These are phyloP conservation scores for Debaryomyces prosopidis DNA, from an alignment of 805 yeast species.

Conservation along the genomic window DNA sequence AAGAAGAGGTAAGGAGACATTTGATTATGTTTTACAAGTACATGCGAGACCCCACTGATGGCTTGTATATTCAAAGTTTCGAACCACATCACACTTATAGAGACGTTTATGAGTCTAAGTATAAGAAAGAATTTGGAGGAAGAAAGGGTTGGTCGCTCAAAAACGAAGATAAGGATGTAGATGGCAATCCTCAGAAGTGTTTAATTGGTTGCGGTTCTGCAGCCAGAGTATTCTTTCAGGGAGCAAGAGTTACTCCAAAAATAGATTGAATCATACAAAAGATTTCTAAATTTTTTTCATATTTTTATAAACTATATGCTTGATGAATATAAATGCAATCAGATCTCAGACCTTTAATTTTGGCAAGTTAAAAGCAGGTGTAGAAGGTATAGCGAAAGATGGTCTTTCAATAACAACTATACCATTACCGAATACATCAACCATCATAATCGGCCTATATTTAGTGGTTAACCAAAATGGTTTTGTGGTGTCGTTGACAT, in stretches of 20 bases:
- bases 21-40: constrained; percentile 57
- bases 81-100: constrained; percentile 56
- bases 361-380: constrained; percentile 66
- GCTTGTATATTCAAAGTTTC: constrained; percentile 58
- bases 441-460: constrained; percentile 70
- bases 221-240: constrained; percentile 68
- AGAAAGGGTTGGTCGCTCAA: constrained; percentile 50
- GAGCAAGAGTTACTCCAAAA: constrained; percentile 52
- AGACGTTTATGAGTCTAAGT: constrained; percentile 48
- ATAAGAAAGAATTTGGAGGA: constrained; percentile 56
- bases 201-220: constrained; percentile 68
- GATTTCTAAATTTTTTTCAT: neutral
- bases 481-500: constrained; percentile 19
- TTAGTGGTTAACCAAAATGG: constrained; percentile 77
- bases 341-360: constrained; percentile 46
- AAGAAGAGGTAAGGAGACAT: constrained; percentile 52
- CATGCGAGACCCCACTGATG: constrained; percentile 57
- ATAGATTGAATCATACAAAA: constrained; percentile 11
- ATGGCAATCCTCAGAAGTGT: constrained; percentile 45
- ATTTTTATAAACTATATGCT: neutral
- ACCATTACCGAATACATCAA: constrained; percentile 57
- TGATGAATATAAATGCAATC: constrained; percentile 6
- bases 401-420: constrained; percentile 80
- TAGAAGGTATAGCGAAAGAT: constrained; percentile 50
- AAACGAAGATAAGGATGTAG: constrained; percentile 51